A percentile compares a stretch with the other conserved stretches of the same genome.
These are phyloP conservation scores for Trypanosoma caninum DNA, from an alignment of 208 protist species.

Conservation along the genomic window DNA sequence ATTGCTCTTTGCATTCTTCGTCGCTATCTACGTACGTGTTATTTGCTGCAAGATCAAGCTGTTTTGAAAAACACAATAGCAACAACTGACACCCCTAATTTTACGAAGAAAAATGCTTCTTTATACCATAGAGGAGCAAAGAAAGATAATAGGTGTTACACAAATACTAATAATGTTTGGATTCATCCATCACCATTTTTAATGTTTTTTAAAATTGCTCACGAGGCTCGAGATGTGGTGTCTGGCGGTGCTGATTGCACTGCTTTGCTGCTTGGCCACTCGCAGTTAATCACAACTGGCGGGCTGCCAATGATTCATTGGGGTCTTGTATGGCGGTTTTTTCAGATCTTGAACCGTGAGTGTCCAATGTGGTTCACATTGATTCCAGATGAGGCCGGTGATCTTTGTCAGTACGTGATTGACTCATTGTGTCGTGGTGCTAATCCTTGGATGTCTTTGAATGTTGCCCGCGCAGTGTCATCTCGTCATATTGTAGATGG, in stretches of 20 bases:
- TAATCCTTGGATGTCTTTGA: conserved; percentile 76
- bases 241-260: not conserved
- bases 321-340: conserved; percentile 69
- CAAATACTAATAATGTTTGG: not conserved
- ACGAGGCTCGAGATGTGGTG: conserved; percentile 63
- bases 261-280: not conserved
- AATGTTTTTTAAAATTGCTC: conserved; percentile 71
- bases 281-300: not conserved
- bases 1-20: conserved; percentile 67
- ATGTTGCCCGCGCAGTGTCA: conserved; percentile 59
- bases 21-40: conserved; percentile 64
- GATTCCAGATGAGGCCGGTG: conserved; percentile 53
- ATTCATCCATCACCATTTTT: conserved; percentile 70
- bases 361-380: conserved; percentile 57
- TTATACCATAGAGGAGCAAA: too few species aligned
- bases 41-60: conserved; percentile 36
- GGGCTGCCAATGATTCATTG: conserved; percentile 81
- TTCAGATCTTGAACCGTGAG: conserved; percentile 74
- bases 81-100: not conserved
- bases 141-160: not conserved
- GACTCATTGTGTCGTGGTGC: conserved; percentile 71
- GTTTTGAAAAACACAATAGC: not conserved
- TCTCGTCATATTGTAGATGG: conserved; percentile 69
- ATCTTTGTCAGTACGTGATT: conserved; percentile 59
- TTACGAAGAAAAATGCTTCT: too few species aligned